Conservation (phyloP, 148 eudicot genomes). For the Hydrangea macrophylla region DNA sequence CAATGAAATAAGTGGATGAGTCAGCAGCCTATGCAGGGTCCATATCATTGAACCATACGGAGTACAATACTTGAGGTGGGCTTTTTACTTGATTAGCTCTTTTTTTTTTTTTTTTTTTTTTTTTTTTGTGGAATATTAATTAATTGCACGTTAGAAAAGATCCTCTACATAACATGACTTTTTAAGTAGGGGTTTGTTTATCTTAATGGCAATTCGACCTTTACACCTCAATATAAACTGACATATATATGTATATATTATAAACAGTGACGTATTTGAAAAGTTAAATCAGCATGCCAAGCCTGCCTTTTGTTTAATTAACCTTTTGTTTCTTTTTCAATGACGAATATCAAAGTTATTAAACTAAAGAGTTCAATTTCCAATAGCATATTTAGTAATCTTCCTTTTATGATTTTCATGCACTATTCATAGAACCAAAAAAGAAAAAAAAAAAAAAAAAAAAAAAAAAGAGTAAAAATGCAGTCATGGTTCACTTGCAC, state of each 20-base stretch:
- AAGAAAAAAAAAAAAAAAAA: too few relatives aligned
- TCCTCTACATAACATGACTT: too few relatives aligned
- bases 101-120: too few relatives aligned
- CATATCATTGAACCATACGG: neutral
- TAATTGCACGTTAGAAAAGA: neutral
- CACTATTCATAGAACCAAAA: too few relatives aligned
- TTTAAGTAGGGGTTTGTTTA: neutral
- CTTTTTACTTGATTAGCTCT: too few relatives aligned
- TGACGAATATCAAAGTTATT: neutral
- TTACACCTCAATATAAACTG: neutral
- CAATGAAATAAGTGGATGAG: neutral
- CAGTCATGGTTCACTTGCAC: too few relatives aligned
- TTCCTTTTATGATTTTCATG: too few relatives aligned
- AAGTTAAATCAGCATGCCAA: neutral
- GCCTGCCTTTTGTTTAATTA: neutral
- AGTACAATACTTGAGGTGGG: neutral
- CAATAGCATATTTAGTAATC: too few relatives aligned
- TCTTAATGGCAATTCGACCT: neutral
- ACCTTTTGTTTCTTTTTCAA: slow-evolving; percentile 1
- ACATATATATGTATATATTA: too few relatives aligned
- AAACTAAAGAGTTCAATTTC: neutral
- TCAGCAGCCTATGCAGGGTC: neutral
- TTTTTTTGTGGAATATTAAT: neutral
- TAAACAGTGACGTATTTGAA: too few relatives aligned
- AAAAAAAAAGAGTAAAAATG: too few relatives aligned